Evolutionary conservation across 2,329 filamentous ascomycete species (phyloP), one percentile per base, ranked within the genome.

Genomic region (Scedosporium apiospermum): DNA sequence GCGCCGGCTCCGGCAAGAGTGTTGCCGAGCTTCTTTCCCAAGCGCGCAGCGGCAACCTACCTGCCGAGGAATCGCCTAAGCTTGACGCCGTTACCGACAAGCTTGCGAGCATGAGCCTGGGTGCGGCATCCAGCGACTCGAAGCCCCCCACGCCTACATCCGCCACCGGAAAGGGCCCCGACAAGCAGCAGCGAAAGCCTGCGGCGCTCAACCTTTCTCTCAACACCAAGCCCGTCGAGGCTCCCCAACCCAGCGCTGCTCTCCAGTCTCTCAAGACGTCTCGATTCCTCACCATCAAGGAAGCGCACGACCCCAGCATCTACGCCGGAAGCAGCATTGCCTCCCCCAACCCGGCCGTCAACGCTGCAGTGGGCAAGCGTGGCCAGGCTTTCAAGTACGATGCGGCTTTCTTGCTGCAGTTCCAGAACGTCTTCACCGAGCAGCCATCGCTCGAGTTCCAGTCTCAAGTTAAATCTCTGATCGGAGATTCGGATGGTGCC

Each of bases 381-480:
- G 86, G 86, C 65, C 89, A 87, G 74, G 88, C 86, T 51, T 96
- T 96, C 80, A 93, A 96, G 74, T 99, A 99, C 75, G 92, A 98
- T 77, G 90, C 93, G 70, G 88, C 89, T 69, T 99, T 99, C 81
- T 80, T 99, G 77, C 82, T 99, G 34, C 95, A 99, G 73, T 99
- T 99, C 82, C 91, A 97, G 78, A 85, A 85, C 69, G 91, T 96
- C 21, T 99, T 97, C 78, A 96, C 91, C 66, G 95, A 99, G 80
- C 96, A 97, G 78, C 95, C 95, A 14, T 96, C 92, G 0, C 76
- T 93, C 53, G 93, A 98, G 71, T 99, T 96, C 85, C 90, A 96
- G 71, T 82, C 88, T 67, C 93, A 95, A 71, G 87, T 99, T 82
- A 93, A 83, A 88, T 89, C 77, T 82, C 88, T 79, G 75, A 87